Conservation (phyloP, 495 filamentous ascomycete species). For the Daldinia caldariorum region DNA sequence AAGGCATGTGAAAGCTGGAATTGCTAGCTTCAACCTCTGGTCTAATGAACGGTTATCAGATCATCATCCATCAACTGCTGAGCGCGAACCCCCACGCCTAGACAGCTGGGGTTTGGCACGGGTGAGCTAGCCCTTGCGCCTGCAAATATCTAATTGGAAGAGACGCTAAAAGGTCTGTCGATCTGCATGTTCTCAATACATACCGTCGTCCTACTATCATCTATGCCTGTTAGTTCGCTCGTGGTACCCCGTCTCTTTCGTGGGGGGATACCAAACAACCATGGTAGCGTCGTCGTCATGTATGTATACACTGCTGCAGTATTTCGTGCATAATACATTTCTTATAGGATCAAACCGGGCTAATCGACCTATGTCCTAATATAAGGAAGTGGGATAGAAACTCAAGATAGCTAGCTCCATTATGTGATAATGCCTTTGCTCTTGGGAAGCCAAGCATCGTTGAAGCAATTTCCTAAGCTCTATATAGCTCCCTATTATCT, state of each 20-base stretch:
- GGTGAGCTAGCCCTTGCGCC: background rate
- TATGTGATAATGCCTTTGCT: background rate
- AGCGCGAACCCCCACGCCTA: constrained; percentile 26
- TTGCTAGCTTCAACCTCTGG: constrained; percentile 20
- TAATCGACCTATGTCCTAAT: background rate
- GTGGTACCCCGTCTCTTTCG: background rate
- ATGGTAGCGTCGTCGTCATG: constrained; percentile 1
- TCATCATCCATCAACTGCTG: constrained; percentile 20
- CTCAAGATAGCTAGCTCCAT: background rate
- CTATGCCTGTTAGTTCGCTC: background rate
- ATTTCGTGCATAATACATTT: constrained; percentile 4
- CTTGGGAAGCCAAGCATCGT: too few relatives aligned
- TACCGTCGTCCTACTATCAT: background rate
- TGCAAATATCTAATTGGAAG: constrained; percentile 12
- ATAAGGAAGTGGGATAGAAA: background rate
- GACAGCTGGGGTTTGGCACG: constrained; percentile 2
- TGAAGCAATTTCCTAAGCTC: too few relatives aligned
- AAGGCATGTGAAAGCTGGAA: constrained; percentile 23
- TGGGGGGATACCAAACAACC: constrained; percentile 1
- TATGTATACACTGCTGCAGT: background rate
- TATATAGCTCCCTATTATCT: background rate
- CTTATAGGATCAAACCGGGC: background rate
- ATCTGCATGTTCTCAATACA: background rate
- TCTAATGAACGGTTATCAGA: constrained; percentile 33
- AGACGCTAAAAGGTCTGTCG: background rate